Percentiles rank a stretch among this genome's conserved stretches.
Evolutionary conservation across 2,329 filamentous ascomycete species (phyloP).

Genomic region (Sporothrix sp.): DNA sequence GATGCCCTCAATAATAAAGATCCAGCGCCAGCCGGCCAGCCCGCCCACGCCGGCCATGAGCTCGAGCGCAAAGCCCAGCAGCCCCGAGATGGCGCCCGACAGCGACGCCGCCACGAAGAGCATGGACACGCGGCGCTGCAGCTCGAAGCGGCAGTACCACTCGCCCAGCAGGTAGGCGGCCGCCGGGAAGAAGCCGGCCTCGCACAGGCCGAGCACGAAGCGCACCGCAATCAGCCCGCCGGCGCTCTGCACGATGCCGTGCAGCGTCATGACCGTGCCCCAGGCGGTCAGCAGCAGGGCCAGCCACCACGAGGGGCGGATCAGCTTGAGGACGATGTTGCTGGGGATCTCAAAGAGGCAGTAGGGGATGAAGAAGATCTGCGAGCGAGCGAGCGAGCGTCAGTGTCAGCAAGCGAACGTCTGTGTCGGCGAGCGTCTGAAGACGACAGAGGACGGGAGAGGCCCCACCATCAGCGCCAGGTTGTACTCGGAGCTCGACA

Average conservation of each 20-base stretch:
- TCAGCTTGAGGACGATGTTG: conserved; percentile 54
- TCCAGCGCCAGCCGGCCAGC: conserved; percentile 57
- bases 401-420: too few species aligned
- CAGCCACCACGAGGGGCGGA: conserved; percentile 53
- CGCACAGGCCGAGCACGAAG: conserved; percentile 53
- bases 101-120: conserved; percentile 15
- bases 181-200: conserved; percentile 25
- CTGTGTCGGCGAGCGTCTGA: too few species aligned
- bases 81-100: conserved; percentile 15
- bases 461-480: conserved; percentile 33
- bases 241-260: conserved; percentile 42
- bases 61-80: conserved; percentile 15
- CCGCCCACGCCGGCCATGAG: conserved; percentile 26
- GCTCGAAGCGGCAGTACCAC: conserved; percentile 17
- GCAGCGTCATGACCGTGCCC: conserved; percentile 44
- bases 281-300: conserved; percentile 57
- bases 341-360: conserved; percentile 54
- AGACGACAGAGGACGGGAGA: too few species aligned
- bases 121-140: conserved; percentile 14
- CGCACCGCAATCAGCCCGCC: conserved; percentile 37
- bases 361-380: conserved; percentile 51
- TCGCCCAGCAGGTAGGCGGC: conserved; percentile 9
- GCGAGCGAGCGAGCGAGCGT: not conserved
- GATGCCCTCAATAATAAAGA: conserved; percentile 55
- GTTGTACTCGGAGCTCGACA: conserved; percentile 51